These are phyloP conservation scores for Pyricularia grisea DNA, from an alignment of 2,329 filamentous ascomycete species.

Conservation along the genomic window DNA sequence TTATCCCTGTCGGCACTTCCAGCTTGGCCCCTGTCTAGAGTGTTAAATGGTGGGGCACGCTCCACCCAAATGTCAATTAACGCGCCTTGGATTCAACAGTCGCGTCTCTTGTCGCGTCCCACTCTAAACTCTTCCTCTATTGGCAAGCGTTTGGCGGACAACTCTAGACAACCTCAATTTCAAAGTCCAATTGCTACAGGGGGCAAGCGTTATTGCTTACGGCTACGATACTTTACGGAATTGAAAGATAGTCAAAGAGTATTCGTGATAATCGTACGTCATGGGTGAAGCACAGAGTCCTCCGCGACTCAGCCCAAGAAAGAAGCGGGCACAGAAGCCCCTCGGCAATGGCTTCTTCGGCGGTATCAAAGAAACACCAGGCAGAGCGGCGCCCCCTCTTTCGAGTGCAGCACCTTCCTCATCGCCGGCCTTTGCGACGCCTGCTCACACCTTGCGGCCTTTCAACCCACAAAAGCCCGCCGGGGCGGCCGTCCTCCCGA, in stretches of 20 bases:
- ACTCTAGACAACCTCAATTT: not conserved
- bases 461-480: conserved; percentile 45
- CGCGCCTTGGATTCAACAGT: not conserved
- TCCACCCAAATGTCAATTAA: not conserved
- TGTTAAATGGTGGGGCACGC: not conserved
- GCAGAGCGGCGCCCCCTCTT: conserved; percentile 17
- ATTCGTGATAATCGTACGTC: not conserved
- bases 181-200: not conserved
- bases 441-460: conserved; percentile 66
- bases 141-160: no score
- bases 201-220: not conserved
- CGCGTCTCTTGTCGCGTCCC: not conserved
- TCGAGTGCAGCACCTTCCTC: conserved; percentile 68
- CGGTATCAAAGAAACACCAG: conserved; percentile 15
- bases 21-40: not conserved
- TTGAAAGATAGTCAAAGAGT: not conserved
- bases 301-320: conserved; percentile 15
- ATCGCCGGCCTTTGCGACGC: conserved; percentile 83
- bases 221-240: not conserved
- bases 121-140: not conserved
- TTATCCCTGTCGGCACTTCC: not conserved
- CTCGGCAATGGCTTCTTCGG: conserved; percentile 28
- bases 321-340: conserved; percentile 18
- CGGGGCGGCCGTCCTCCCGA: conserved; percentile 61
- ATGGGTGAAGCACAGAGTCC: conserved; percentile 9